Evolutionary conservation across 129 eudicot species (phyloP).

Genomic region (Ambrosia artemisiifolia): DNA sequence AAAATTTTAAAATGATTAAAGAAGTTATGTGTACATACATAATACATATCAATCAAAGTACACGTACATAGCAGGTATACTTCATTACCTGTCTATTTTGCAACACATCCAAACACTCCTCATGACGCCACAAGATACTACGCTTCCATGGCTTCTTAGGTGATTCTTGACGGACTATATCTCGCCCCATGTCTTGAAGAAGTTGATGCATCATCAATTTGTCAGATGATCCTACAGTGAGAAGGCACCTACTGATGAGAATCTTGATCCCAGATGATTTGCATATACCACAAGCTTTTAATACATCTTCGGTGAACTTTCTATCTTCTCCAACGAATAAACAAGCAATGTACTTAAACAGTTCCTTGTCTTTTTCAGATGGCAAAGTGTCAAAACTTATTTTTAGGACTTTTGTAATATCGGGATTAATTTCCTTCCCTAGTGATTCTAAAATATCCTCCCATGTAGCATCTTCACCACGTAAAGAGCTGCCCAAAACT

Average conservation of each 20-base stretch:
- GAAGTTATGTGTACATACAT: neutral
- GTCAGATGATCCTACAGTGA: neutral
- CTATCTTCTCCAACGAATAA: conserved; percentile 21
- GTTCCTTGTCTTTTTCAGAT: conserved; percentile 17
- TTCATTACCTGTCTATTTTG: neutral
- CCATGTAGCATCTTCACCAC: conserved; percentile 1
- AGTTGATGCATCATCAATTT: conserved; percentile 25
- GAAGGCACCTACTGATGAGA: conserved; percentile 23
- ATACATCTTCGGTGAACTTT: neutral
- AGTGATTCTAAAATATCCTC: too few species aligned
- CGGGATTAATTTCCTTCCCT: conserved; percentile 2
- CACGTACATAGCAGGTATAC: neutral
- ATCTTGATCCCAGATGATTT: conserved; percentile 5
- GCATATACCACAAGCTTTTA: conserved; percentile 4
- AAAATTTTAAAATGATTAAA: neutral
- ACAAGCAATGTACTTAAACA: neutral
- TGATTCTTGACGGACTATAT: conserved; percentile 22
- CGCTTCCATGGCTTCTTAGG: conserved; percentile 23
- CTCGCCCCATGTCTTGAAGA: conserved; percentile 32
- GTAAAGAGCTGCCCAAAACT: conserved; percentile 22
- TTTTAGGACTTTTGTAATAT: conserved; percentile 12
- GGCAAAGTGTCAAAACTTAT: conserved; percentile 20
- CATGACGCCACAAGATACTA: conserved; percentile 11
- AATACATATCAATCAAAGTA: neutral
- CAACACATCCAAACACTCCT: neutral